Percentiles rank a stretch among this genome's conserved stretches.
These are phyloP conservation scores for Ophiostoma sp. DNA, from an alignment of 2,329 filamentous ascomycete species.

Conservation along the genomic window DNA sequence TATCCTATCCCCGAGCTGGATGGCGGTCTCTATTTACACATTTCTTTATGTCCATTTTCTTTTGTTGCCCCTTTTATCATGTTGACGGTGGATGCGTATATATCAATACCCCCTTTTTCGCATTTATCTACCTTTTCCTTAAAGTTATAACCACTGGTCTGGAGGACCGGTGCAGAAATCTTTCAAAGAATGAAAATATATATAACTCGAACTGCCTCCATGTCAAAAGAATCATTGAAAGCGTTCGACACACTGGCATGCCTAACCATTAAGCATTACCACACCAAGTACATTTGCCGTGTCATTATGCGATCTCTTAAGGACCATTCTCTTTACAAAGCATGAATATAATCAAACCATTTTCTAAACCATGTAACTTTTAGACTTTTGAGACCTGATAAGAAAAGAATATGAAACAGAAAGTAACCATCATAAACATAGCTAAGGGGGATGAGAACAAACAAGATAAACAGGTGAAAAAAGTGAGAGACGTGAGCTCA, in stretches of 20 bases:
- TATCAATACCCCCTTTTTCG: constrained; percentile 18
- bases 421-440: not conserved
- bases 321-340: not conserved
- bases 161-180: not conserved
- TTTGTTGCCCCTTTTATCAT: not conserved
- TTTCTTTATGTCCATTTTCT: not conserved
- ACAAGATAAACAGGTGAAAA: not conserved
- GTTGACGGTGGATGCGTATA: not conserved
- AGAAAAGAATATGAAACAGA: not conserved
- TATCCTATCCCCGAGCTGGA: not conserved
- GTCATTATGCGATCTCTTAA: not conserved
- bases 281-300: not conserved
- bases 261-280: too few relatives aligned
- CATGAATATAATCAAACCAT: not conserved
- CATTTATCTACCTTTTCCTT: not conserved
- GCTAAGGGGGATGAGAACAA: not conserved
- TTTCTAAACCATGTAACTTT: not conserved
- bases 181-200: not conserved
- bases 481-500: constrained; percentile 15
- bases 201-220: not conserved
- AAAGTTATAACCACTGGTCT: not conserved
- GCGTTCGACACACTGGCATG: too few relatives aligned
- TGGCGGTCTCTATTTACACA: not conserved
- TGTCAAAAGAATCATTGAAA: too few relatives aligned
- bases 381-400: not conserved